Percentiles rank a stretch among this genome's conserved stretches.
Conservation (phyloP, 306 rosid genomes). For the Vicia villosa region DNA sequence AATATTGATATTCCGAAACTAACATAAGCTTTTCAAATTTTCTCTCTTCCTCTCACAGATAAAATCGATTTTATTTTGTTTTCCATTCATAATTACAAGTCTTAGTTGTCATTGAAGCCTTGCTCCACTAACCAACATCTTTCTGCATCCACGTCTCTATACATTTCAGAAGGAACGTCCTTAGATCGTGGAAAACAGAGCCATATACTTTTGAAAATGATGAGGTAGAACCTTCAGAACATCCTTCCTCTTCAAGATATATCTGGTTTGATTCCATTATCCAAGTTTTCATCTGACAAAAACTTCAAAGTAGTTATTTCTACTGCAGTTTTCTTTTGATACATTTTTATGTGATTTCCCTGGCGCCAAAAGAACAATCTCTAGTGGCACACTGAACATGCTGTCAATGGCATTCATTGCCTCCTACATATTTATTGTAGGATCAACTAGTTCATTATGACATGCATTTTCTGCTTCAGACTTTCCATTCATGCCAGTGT, state of each 20-base stretch:
- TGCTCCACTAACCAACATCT: no score
- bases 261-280: conserved; percentile 53
- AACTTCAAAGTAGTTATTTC: conserved; percentile 50
- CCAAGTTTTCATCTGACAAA: conserved; percentile 63
- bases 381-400: conserved; percentile 87
- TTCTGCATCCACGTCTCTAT: conserved; percentile 45
- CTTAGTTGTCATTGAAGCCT: no score
- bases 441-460: no score
- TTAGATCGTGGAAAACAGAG: conserved; percentile 66
- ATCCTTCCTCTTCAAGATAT: conserved; percentile 66
- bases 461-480: no score
- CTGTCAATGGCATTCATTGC: conserved; percentile 45
- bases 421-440: no score
- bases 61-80: no score
- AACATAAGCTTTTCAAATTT: no score
- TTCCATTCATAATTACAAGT: no score
- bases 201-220: conserved; percentile 50
- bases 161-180: conserved; percentile 54
- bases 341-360: conserved; percentile 50
- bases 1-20: no score
- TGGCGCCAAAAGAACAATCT: conserved; percentile 49
- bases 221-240: conserved; percentile 48
- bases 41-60: no score
- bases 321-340: conserved; percentile 31
- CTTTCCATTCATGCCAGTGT: no score